A percentile compares a stretch with the other conserved stretches of the same genome.
phyloP scores from a whole-genome alignment of 208 protist genomes.

The Porcisia hertigi region DNA sequence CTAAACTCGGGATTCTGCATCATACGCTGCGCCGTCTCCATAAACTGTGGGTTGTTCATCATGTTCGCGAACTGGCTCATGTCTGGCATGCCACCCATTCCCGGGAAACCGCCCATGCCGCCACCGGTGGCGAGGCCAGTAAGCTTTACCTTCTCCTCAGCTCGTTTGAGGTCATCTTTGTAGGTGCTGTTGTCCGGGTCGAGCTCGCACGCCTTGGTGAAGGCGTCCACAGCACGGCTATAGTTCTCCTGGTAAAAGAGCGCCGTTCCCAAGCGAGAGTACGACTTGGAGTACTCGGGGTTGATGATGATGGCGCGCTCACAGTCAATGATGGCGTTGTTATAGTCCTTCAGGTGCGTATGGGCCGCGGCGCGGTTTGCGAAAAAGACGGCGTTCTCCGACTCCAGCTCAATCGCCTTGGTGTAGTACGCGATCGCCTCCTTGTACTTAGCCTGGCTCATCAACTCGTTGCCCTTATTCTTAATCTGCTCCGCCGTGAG shows the following conservation, averaged over 20 bases:
- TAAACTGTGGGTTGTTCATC: constrained; percentile 93
- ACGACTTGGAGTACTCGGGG: constrained; percentile 90
- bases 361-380: constrained; percentile 91
- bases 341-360: constrained; percentile 92
- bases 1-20: constrained; percentile 93
- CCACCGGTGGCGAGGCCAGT: constrained; percentile 28
- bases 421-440: constrained; percentile 93
- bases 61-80: constrained; percentile 77
- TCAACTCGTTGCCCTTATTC: constrained; percentile 92
- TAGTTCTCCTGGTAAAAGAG: constrained; percentile 92
- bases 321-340: constrained; percentile 87
- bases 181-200: constrained; percentile 92
- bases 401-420: constrained; percentile 92
- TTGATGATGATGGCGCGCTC: constrained; percentile 88
- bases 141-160: constrained; percentile 77
- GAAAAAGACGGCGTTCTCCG: constrained; percentile 89
- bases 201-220: constrained; percentile 88
- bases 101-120: constrained; percentile 34
- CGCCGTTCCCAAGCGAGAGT: constrained; percentile 87
- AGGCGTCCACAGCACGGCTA: constrained; percentile 80
- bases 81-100: constrained; percentile 74
- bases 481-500: constrained; percentile 92
- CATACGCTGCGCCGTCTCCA: constrained; percentile 85
- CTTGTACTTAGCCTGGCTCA: constrained; percentile 92
- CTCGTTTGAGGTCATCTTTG: constrained; percentile 90